Percentiles rank a stretch among this genome's conserved stretches.
Conservation (phyloP, 1,284 basidiomycete genomes). For the Baeospora myosura region DNA sequence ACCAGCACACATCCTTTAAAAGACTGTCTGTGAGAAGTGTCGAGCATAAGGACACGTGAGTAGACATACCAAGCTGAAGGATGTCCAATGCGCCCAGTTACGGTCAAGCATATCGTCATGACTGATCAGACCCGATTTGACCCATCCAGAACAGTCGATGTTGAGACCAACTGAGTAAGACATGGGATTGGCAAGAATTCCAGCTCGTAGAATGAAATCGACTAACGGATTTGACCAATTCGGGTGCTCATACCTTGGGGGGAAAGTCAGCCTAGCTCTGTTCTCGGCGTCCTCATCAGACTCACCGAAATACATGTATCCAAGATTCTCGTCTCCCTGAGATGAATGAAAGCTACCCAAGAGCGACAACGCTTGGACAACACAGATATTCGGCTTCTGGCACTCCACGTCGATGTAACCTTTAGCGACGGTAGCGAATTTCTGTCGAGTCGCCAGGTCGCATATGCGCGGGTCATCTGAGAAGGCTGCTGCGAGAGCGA, state of each 20-base stretch:
- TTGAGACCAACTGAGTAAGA: constrained; percentile 40
- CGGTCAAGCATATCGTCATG: constrained; percentile 44
- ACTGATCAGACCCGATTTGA: constrained; percentile 39
- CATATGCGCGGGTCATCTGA: constrained; percentile 46
- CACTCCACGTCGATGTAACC: constrained; percentile 50
- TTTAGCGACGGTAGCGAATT: constrained; percentile 48
- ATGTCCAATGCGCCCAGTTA: constrained; percentile 50
- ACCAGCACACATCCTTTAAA: constrained; percentile 49
- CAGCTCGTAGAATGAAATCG: constrained; percentile 4
- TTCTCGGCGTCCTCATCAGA: constrained; percentile 6
- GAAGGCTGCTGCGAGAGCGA: constrained; percentile 52
- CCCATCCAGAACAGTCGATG: constrained; percentile 52
- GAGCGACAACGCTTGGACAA: constrained; percentile 48
- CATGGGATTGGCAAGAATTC: constrained; percentile 1
- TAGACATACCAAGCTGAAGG: constrained; percentile 37
- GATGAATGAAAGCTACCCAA: constrained; percentile 51
- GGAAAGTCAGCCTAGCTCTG: not conserved
- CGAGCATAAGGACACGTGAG: not conserved
- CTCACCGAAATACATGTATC: constrained; percentile 51
- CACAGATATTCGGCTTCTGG: constrained; percentile 48
- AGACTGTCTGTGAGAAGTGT: not conserved
- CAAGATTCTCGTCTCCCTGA: constrained; percentile 46
- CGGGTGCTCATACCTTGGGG: constrained; percentile 30
- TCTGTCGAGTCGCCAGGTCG: constrained; percentile 34
- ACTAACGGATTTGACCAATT: constrained; percentile 17